Conservation (phyloP, 177 flowering plant species). For the Vitis hybrid region DNA sequence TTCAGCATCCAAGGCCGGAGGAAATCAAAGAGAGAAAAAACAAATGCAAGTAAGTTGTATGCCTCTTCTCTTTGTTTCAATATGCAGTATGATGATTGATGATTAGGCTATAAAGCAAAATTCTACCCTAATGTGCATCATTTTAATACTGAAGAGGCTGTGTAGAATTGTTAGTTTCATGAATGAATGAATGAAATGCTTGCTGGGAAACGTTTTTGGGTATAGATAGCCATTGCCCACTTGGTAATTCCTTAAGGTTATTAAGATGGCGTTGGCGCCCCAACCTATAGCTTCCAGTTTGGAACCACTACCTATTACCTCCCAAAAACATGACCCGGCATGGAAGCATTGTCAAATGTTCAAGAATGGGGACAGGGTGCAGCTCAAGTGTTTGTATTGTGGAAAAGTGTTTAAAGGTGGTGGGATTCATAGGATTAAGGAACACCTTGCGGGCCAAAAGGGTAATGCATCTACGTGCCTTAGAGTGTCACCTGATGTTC, state of each 20-base stretch:
- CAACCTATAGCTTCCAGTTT: constrained; percentile 38
- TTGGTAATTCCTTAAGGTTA: neutral
- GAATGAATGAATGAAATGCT: neutral
- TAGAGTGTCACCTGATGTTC: constrained; percentile 60
- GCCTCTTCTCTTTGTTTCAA: neutral
- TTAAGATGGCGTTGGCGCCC: neutral
- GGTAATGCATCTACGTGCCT: constrained; percentile 82
- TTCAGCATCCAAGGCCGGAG: neutral
- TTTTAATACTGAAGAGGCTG: neutral
- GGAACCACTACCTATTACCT: constrained; percentile 58
- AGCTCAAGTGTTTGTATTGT: constrained; percentile 77
- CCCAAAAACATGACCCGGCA: constrained; percentile 87
- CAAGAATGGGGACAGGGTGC: constrained; percentile 61
- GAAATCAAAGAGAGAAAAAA: neutral
- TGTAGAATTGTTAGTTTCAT: neutral
- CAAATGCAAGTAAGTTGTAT: neutral
- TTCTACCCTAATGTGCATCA: neutral
- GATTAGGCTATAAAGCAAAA: too few relatives aligned
- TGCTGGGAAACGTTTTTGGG: neutral
- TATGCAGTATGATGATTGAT: too few relatives aligned
- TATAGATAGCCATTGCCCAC: too few relatives aligned
- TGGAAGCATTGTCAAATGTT: constrained; percentile 93
- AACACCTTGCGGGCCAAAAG: constrained; percentile 83
- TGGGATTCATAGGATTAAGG: constrained; percentile 94
- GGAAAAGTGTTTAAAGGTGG: constrained; percentile 80